Conservation (phyloP, 331 rosid species). For the Stylosanthes scabra region DNA sequence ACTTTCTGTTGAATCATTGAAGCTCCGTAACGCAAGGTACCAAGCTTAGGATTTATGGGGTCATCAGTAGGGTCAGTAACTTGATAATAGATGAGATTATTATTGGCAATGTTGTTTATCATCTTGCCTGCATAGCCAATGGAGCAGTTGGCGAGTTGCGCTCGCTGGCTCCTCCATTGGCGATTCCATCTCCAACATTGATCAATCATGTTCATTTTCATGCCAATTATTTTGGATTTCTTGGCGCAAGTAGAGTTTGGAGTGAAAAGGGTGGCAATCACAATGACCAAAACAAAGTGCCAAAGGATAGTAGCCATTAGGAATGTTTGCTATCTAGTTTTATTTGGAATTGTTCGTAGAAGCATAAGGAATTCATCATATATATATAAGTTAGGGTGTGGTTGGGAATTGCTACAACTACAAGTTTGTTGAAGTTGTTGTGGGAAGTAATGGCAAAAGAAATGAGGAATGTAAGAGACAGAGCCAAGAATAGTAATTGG, state of each 20-base stretch:
- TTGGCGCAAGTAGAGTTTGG: conserved; percentile 6
- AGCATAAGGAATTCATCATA: neutral
- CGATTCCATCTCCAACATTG: conserved; percentile 40
- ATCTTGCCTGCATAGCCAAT: conserved; percentile 43
- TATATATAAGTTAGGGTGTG: conserved; percentile 22
- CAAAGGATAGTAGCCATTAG: conserved; percentile 14
- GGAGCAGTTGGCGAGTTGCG: conserved; percentile 31
- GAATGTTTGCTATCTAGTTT: neutral
- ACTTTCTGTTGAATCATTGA: conserved; percentile 30
- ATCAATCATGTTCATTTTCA: conserved; percentile 37
- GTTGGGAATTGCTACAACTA: neutral
- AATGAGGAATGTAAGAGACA: neutral
- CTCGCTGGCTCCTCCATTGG: conserved; percentile 31
- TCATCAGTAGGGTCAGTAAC: conserved; percentile 34
- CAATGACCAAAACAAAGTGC: neutral
- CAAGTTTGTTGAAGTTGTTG: conserved; percentile 42
- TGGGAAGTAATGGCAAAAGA: neutral
- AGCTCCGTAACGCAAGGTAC: conserved; percentile 42
- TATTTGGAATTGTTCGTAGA: neutral
- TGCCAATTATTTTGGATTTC: conserved; percentile 2
- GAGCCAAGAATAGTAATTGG: conserved; percentile 10
- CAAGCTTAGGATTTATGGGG: conserved; percentile 33
- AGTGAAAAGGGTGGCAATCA: neutral
- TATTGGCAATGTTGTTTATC: conserved; percentile 33
- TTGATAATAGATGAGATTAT: conserved; percentile 23